Evolutionary conservation across 805 yeast species (phyloP).

Genomic region (Cyberlindnera mississippiensis): DNA sequence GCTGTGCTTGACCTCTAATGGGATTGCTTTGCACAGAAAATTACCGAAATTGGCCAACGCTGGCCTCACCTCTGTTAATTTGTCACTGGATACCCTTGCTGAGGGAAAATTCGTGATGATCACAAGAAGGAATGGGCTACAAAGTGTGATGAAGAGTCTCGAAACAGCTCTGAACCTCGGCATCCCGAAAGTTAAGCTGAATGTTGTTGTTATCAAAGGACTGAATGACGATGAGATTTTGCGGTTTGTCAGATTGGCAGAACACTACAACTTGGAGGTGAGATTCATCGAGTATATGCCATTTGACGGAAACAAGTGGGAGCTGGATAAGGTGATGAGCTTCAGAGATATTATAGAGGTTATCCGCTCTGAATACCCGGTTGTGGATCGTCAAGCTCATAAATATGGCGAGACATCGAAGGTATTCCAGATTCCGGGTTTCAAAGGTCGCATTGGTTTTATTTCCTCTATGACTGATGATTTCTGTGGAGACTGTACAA

Average conservation of each 20-base stretch:
- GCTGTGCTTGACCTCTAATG: conserved; percentile 50
- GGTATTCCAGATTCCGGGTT: conserved; percentile 39
- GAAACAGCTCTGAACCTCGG: conserved; percentile 41
- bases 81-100: conserved; percentile 46
- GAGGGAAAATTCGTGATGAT: conserved; percentile 48
- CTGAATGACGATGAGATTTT: conserved; percentile 49
- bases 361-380: conserved; percentile 32
- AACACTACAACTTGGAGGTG: conserved; percentile 39
- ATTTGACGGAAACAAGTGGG: conserved; percentile 53
- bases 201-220: conserved; percentile 47
- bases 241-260: conserved; percentile 42
- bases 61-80: conserved; percentile 46
- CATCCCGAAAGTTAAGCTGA: conserved; percentile 43
- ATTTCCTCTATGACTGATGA: conserved; percentile 54
- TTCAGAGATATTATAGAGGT: conserved; percentile 39
- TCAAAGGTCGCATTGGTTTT: conserved; percentile 45
- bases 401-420: conserved; percentile 48
- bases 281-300: conserved; percentile 60
- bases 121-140: conserved; percentile 48
- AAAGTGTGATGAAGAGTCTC: conserved; percentile 40
- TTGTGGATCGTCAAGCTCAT: conserved; percentile 21
- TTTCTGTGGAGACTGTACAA: conserved; percentile 50
- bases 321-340: conserved; percentile 39
- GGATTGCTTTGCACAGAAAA: conserved; percentile 46
- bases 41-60: conserved; percentile 36